These are phyloP conservation scores for Macrolepiota dolichaula DNA, from an alignment of 768 basidiomycete genomes.

Conservation along the genomic window DNA sequence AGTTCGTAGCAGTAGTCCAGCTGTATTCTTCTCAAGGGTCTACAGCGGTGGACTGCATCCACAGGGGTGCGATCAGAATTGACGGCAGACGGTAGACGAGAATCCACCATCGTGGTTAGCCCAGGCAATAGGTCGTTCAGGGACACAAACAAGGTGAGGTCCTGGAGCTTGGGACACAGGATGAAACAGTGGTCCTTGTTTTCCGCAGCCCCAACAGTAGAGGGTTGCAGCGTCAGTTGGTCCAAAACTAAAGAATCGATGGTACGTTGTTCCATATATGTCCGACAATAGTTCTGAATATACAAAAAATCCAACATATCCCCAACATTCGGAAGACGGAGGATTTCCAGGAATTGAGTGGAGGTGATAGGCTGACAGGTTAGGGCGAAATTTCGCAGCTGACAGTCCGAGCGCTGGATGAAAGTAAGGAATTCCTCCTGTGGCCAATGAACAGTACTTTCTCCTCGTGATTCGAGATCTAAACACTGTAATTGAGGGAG, in stretches of 20 bases:
- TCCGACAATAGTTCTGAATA: not conserved
- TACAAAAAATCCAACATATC: not conserved
- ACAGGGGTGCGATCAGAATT: not conserved
- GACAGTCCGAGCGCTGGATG: not conserved
- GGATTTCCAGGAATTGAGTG: not conserved
- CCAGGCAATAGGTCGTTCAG: not conserved
- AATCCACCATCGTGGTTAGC: not conserved
- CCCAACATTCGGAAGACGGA: not conserved
- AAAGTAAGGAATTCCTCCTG: not conserved
- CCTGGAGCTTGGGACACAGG: not conserved
- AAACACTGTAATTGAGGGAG: not conserved
- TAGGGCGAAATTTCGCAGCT: not conserved
- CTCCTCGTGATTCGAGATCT: no score
- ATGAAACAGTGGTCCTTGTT: no score
- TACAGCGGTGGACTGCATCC: not conserved
- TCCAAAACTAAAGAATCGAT: not conserved
- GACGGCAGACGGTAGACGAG: not conserved
- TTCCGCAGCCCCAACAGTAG: no score
- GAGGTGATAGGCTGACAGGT: not conserved
- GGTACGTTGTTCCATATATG: not conserved
- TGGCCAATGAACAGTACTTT: no score
- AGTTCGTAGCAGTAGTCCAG: not conserved
- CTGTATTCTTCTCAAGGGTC: not conserved
- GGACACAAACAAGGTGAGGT: not conserved
- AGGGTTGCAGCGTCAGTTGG: not conserved